Conservation (phyloP, 176 grass and related monocot genomes). For the Oryza meyeriana region DNA sequence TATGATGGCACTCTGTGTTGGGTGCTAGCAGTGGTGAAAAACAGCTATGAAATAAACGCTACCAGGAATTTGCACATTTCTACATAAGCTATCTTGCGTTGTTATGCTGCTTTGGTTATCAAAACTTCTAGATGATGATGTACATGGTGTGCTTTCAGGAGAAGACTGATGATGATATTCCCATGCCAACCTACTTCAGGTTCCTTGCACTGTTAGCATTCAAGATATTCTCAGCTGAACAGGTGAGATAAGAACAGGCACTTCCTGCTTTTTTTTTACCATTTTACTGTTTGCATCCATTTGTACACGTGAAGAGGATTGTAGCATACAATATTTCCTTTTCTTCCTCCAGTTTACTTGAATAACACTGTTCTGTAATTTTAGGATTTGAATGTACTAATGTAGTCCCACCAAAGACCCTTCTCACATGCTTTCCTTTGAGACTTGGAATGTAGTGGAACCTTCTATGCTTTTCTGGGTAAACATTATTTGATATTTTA, state of each 20-base stretch:
- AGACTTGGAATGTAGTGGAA: neutral
- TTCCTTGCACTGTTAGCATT: slow-evolving; percentile 89
- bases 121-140: slow-evolving; percentile 23
- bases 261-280: neutral
- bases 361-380: neutral
- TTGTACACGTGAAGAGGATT: neutral
- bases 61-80: neutral
- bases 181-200: slow-evolving; percentile 95
- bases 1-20: neutral
- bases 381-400: neutral
- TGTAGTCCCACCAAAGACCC: neutral
- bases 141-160: slow-evolving; percentile 60
- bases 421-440: neutral
- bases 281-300: neutral
- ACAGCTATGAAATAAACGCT: neutral
- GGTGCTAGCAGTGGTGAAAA: neutral
- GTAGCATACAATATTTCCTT: neutral
- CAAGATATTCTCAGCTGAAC: slow-evolving; percentile 93
- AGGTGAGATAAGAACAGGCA: slow-evolving; percentile 36
- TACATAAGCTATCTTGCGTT: neutral
- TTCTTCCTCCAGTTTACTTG: neutral
- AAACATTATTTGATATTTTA: slow-evolving; percentile 8
- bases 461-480: neutral
- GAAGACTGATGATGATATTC: slow-evolving; percentile 83
- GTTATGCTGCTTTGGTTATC: slow-evolving; percentile 2